Base-by-base conservation (phyloP, 371 early-diverging fungal species). In the Saksenaea oblongispora region DNA sequence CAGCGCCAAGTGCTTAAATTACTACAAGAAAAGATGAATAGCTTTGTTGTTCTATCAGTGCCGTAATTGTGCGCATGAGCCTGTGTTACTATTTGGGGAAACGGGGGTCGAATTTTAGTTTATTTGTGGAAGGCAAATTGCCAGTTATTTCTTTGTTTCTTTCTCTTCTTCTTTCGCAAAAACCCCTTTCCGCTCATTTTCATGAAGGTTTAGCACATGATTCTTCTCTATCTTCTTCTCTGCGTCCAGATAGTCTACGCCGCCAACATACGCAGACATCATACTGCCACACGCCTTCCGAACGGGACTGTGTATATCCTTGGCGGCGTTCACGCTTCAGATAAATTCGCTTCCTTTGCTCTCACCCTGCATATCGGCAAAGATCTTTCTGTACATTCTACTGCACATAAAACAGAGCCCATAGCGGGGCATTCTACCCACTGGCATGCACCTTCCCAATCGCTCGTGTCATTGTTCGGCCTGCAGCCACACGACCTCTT, bases 161-260 rank as follows among this genome's bases (percentile, higher is more conserved):
- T 37, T 58, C 36, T 41, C 34, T 24, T 37, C 14, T 28, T 34
- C 28, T 55, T 55, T 7, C 15, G 14, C 26, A 42, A n/a, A 42
- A 15, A 42, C 26, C 47, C 28, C 47, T 28, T 27, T 42, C 59
- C 31, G 22, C 59, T 59, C 59, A n/a, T 47, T 34, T 47, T 47
- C 51, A 47, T 47, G 51, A 22, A 47, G 4, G 51, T 18, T 47
- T 47, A 47, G 24, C 51, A 17, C 24, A 47, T 47, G 51, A 10
- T 47, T 36, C 11, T 44, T 59, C 24, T 59, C 11, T 59, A 18
- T 41, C 26, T 59, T 47, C 15, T 55, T 26, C 5, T 55, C 9
- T 55, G 18, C 27, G 37, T 58, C 58, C 39, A 58, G 36, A 47
- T 47, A 4, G 51, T 47, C 22, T 47, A 47, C 11, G 51, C 51